A percentile compares a stretch with the other conserved stretches of the same genome.
phyloP scores from a whole-genome alignment of 2,329 filamentous ascomycete species.

The Microdochium paspali region DNA sequence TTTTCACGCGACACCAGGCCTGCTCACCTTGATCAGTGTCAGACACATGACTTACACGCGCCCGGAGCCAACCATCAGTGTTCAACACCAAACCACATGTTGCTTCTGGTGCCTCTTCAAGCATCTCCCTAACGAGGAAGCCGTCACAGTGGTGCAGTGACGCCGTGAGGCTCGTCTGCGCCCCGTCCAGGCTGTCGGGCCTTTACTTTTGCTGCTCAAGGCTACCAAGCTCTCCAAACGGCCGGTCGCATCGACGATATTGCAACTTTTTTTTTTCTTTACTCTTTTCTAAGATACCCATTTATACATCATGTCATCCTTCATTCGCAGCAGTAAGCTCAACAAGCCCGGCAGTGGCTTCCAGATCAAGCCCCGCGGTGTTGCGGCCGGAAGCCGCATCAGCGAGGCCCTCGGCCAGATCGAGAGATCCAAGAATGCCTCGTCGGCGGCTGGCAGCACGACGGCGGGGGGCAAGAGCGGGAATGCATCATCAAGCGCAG shows the following conservation, averaged over 20 bases:
- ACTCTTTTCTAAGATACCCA: neutral
- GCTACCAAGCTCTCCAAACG: too few species aligned
- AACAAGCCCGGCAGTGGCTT: constrained; percentile 22
- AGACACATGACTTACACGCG: neutral
- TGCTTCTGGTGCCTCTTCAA: too few species aligned
- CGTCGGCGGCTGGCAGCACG: constrained; percentile 11
- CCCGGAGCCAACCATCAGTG: too few species aligned
- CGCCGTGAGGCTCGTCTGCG: too few species aligned
- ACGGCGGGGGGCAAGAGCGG: constrained; percentile 10
- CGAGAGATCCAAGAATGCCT: constrained; percentile 12
- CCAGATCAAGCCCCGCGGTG: constrained; percentile 31
- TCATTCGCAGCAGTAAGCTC: constrained; percentile 31
- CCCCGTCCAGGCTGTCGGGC: too few species aligned
- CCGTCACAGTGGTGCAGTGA: too few species aligned
- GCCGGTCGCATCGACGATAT: neutral
- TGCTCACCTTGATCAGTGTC: neutral
- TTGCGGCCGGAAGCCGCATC: constrained; percentile 41
- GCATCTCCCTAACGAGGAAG: too few species aligned
- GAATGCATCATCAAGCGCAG: constrained; percentile 6
- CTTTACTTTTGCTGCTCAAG: neutral
- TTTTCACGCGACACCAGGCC: constrained; percentile 1
- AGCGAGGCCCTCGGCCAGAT: constrained; percentile 27
- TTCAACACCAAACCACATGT: too few species aligned
- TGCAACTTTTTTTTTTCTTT: neutral
- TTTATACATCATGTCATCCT: constrained; percentile 32